These are phyloP conservation scores for Sanghuangporus baumii DNA, from an alignment of 1,284 basidiomycete species.

Conservation along the genomic window DNA sequence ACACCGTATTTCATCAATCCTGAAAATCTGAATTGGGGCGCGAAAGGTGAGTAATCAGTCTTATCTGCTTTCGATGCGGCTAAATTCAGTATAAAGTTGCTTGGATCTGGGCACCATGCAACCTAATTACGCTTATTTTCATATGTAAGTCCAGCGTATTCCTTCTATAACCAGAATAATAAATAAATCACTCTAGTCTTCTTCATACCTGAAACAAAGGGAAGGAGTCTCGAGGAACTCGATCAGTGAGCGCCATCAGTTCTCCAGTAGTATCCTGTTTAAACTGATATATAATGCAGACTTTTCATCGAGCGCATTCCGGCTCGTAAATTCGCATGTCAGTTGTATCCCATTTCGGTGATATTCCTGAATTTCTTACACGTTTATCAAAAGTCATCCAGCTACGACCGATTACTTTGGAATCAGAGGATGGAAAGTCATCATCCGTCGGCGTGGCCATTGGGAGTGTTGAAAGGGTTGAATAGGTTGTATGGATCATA, in stretches of 20 bases:
- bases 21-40: constrained; percentile 17
- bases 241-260: constrained; percentile 8
- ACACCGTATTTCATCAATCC: constrained; percentile 20
- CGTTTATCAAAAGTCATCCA: neutral
- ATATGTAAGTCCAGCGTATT: constrained; percentile 15
- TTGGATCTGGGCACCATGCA: constrained; percentile 19
- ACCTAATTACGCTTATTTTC: constrained; percentile 18
- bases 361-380: neutral
- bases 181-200: constrained; percentile 6
- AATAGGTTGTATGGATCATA: neutral
- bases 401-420: neutral
- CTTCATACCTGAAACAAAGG: constrained; percentile 24
- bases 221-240: constrained; percentile 24
- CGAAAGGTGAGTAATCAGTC: constrained; percentile 4
- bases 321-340: constrained; percentile 5
- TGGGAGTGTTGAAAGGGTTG: neutral
- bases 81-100: constrained; percentile 3
- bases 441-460: neutral
- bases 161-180: neutral
- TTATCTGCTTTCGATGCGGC: neutral
- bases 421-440: neutral
- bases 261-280: neutral
- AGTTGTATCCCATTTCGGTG: neutral
- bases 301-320: constrained; percentile 3
- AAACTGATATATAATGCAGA: neutral